These are phyloP conservation scores for Rhodofomes roseus DNA, from an alignment of 1,284 basidiomycete species.

Conservation along the genomic window DNA sequence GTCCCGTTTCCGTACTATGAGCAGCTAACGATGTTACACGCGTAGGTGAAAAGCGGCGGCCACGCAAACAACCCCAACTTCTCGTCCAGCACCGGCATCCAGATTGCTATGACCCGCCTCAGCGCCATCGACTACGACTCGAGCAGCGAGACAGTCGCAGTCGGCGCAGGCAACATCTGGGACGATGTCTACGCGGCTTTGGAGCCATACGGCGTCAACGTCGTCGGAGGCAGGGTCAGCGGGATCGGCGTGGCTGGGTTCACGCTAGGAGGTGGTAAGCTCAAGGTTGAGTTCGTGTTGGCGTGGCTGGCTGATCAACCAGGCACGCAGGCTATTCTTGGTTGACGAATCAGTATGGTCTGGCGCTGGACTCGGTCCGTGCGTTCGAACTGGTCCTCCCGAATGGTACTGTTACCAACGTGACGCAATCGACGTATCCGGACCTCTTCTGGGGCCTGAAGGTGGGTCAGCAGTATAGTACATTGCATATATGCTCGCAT, in stretches of 20 bases:
- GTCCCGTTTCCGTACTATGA: too few relatives aligned
- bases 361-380: constrained; percentile 41
- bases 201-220: constrained; percentile 31
- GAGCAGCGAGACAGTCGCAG: constrained; percentile 29
- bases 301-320: constrained; percentile 12
- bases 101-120: constrained; percentile 46
- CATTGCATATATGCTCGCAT: background rate
- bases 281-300: constrained; percentile 9
- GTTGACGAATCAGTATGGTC: constrained; percentile 38
- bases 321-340: constrained; percentile 34
- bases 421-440: constrained; percentile 20
- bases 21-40: background rate
- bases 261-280: constrained; percentile 39
- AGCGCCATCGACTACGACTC: constrained; percentile 34
- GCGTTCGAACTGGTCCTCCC: constrained; percentile 39
- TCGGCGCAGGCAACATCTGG: constrained; percentile 49
- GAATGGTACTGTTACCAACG: constrained; percentile 32
- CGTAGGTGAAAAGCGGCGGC: constrained; percentile 47
- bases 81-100: constrained; percentile 49
- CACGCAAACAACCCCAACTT: constrained; percentile 44
- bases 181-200: constrained; percentile 43
- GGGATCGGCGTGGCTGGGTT: constrained; percentile 40
- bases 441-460: constrained; percentile 39
- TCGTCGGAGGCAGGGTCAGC: constrained; percentile 41
- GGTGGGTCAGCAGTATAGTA: constrained; percentile 21